phyloP scores from a whole-genome alignment of 2,329 filamentous ascomycete genomes.

The Aspergillus calidoustus region DNA sequence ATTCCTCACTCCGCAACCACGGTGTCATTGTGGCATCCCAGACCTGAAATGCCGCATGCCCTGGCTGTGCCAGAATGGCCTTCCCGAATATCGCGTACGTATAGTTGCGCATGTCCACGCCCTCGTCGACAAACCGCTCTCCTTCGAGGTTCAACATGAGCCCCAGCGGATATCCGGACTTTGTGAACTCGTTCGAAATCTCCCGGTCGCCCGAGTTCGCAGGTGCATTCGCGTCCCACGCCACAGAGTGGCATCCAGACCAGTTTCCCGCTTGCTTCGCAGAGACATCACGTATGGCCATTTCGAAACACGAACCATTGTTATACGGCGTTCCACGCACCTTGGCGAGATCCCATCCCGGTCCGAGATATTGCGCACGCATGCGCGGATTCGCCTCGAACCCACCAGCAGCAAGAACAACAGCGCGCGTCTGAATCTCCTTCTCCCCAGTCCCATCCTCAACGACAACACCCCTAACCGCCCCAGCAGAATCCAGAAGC shows the following conservation, averaged over 20 bases:
- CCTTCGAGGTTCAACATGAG: constrained; percentile 66
- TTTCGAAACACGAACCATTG: constrained; percentile 61
- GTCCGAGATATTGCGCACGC: constrained; percentile 60
- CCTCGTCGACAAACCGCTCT: constrained; percentile 68
- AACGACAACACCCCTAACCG: constrained; percentile 29
- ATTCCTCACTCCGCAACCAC: constrained; percentile 66
- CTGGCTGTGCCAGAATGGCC: constrained; percentile 64
- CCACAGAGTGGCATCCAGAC: constrained; percentile 67
- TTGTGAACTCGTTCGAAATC: constrained; percentile 69
- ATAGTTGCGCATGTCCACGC: constrained; percentile 67
- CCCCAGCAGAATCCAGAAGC: constrained; percentile 25
- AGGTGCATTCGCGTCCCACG: constrained; percentile 68
- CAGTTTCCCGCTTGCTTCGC: constrained; percentile 63
- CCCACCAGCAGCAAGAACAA: constrained; percentile 57
- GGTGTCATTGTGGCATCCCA: constrained; percentile 60
- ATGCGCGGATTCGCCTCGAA: constrained; percentile 66
- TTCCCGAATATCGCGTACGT: constrained; percentile 70
- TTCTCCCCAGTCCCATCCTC: constrained; percentile 16
- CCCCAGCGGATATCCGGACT: constrained; percentile 70
- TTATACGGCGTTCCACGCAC: constrained; percentile 70
- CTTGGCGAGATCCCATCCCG: constrained; percentile 65
- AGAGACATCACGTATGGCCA: constrained; percentile 56
- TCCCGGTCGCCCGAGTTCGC: constrained; percentile 59
- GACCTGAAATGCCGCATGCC: constrained; percentile 64
- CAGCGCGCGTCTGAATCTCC: constrained; percentile 26